phyloP scores from a whole-genome alignment of 106 monocot genomes.

The Platanthera zijinensis region DNA sequence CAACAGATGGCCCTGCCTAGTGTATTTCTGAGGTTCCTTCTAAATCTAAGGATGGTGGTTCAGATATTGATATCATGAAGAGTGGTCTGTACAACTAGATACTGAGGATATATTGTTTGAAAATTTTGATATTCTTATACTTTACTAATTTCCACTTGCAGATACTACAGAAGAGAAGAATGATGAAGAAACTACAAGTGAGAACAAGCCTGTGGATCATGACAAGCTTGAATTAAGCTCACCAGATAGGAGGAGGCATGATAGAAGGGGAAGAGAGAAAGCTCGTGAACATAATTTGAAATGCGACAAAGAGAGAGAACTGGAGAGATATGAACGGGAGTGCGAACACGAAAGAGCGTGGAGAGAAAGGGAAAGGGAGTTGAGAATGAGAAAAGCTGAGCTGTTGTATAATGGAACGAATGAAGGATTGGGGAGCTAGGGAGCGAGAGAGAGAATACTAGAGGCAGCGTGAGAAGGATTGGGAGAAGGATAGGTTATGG shows the following conservation, averaged over 20 bases:
- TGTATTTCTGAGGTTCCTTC: constrained; percentile 51
- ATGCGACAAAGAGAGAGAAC: constrained; percentile 70
- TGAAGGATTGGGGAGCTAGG: constrained; percentile 89
- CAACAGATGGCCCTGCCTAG: constrained; percentile 31
- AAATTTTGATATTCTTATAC: background rate
- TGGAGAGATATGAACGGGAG: constrained; percentile 78
- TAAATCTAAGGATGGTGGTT: constrained; percentile 55
- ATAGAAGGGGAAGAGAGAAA: constrained; percentile 54
- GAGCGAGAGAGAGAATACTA: constrained; percentile 86
- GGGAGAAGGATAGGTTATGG: constrained; percentile 70
- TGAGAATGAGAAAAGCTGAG: constrained; percentile 60
- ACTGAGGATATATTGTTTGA: background rate
- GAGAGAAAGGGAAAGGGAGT: constrained; percentile 77
- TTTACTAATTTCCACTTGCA: constrained; percentile 6
- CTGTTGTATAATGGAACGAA: constrained; percentile 60
- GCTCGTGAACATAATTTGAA: constrained; percentile 61
- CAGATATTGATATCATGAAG: constrained; percentile 47
- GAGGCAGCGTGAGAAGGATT: constrained; percentile 55
- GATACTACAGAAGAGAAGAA: constrained; percentile 56
- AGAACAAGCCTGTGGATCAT: constrained; percentile 38
- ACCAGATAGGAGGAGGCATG: constrained; percentile 54
- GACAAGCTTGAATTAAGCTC: constrained; percentile 56
- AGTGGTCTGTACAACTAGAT: constrained; percentile 28
- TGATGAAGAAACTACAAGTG: constrained; percentile 66
- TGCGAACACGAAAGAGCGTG: constrained; percentile 59